Evolutionary conservation across 2,329 filamentous ascomycete genomes (phyloP).

Genomic region (Aspergillus sp.): DNA sequence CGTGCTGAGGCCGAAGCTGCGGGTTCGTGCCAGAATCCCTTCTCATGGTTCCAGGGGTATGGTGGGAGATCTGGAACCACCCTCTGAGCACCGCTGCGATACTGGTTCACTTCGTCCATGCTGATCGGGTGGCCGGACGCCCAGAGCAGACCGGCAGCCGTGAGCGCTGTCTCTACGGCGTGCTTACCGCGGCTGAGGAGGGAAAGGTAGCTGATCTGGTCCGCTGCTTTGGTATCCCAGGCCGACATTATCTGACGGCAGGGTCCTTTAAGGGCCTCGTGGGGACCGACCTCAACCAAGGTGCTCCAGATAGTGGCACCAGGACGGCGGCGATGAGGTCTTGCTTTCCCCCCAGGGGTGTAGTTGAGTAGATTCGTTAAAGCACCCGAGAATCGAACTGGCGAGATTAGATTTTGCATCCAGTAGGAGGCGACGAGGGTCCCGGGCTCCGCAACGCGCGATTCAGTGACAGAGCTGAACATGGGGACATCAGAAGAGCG

Average conservation of each 20-base stretch:
- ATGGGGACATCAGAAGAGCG: neutral
- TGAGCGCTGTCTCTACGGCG: neutral
- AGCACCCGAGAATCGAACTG: neutral
- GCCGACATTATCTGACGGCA: neutral
- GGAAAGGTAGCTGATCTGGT: neutral
- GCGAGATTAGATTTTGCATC: neutral
- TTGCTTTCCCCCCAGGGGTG: neutral
- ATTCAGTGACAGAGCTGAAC: neutral
- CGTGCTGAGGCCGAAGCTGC: neutral
- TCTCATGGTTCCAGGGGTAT: neutral
- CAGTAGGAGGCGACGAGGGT: neutral
- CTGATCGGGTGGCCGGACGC: neutral
- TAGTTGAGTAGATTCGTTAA: neutral
- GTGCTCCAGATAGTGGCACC: too few species aligned
- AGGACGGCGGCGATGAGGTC: neutral
- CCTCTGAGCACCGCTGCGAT: neutral
- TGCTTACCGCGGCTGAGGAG: too few species aligned
- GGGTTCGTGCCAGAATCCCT: neutral
- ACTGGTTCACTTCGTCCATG: neutral
- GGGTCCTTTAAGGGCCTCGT: neutral
- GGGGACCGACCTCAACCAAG: neutral
- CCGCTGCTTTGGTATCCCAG: neutral
- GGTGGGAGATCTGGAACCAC: neutral
- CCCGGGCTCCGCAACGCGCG: neutral
- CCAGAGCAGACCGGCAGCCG: neutral